Percentiles rank a stretch among this genome's conserved stretches.
These are phyloP conservation scores for Metarhizium album DNA, from an alignment of 2,329 filamentous ascomycete genomes.

Conservation along the genomic window DNA sequence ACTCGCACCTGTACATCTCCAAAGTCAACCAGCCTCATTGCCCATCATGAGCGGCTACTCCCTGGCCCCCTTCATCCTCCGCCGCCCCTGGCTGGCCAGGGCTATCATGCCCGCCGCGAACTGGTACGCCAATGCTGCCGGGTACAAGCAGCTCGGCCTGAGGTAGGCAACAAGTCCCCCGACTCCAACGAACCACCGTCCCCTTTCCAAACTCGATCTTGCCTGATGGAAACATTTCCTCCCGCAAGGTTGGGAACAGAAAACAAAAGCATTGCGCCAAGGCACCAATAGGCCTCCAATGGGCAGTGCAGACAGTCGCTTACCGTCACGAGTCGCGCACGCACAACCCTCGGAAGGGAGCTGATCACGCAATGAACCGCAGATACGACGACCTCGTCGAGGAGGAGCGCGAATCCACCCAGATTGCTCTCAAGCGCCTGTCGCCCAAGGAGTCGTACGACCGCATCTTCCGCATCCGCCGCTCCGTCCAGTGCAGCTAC, in stretches of 20 bases:
- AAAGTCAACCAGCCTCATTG: slow-evolving; percentile 13
- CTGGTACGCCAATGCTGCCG: slow-evolving; percentile 83
- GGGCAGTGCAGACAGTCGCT: neutral
- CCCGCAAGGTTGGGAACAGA: neutral
- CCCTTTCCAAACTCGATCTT: neutral
- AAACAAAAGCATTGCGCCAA: neutral
- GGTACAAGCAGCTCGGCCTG: slow-evolving; percentile 87
- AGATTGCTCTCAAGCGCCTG: slow-evolving; percentile 83
- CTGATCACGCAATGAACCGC: slow-evolving; percentile 16
- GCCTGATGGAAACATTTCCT: neutral
- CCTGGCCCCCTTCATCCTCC: slow-evolving; percentile 63
- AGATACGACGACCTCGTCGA: slow-evolving; percentile 92
- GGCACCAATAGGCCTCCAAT: neutral
- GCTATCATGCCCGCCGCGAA: slow-evolving; percentile 69
- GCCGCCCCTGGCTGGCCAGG: slow-evolving; percentile 74
- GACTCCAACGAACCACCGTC: slow-evolving; percentile 9
- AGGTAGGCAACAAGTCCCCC: slow-evolving; percentile 43
- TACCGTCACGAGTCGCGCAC: neutral
- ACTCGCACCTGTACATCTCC: slow-evolving; percentile 9
- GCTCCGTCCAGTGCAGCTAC: slow-evolving; percentile 71
- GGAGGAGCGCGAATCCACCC: slow-evolving; percentile 81
- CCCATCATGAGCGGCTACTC: slow-evolving; percentile 55
- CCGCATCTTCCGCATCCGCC: slow-evolving; percentile 92
- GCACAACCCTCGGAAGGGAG: slow-evolving; percentile 4
- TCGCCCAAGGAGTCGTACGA: slow-evolving; percentile 87